Percentiles rank a stretch among this genome's conserved stretches.
These are phyloP conservation scores for Penicillium sp. DNA, from an alignment of 2,329 filamentous ascomycete species.

Conservation along the genomic window DNA sequence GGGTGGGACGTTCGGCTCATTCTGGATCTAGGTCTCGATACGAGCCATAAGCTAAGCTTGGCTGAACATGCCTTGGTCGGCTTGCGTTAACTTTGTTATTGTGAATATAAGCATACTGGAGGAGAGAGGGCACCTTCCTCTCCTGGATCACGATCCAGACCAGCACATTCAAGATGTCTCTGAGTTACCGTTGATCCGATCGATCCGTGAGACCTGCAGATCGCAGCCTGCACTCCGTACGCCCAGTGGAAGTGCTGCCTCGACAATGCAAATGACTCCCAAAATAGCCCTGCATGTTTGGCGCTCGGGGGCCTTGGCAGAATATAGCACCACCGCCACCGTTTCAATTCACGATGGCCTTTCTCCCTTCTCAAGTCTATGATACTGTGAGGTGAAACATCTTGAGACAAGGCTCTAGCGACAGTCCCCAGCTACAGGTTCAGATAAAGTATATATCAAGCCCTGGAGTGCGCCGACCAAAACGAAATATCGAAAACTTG, in stretches of 20 bases:
- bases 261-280: not conserved
- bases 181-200: conserved; percentile 7
- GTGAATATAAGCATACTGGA: not conserved
- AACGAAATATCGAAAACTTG: not conserved
- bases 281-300: not conserved
- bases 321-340: not conserved
- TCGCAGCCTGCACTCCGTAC: not conserved
- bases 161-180: conserved; percentile 1
- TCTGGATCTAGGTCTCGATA: not conserved
- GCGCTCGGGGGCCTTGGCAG: conserved; percentile 1
- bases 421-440: not conserved
- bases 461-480: too few relatives aligned
- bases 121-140: not conserved
- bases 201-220: conserved; percentile 3
- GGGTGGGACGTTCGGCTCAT: not conserved
- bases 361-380: not conserved
- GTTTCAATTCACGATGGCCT: not conserved
- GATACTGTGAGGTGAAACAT: conserved; percentile 1
- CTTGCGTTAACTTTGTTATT: not conserved
- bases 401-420: not conserved
- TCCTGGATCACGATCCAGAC: not conserved
- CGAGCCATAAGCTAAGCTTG: conserved; percentile 2
- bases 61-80: not conserved
- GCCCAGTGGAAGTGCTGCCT: not conserved
- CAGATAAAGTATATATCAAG: not conserved